A percentile compares a stretch with the other conserved stretches of the same genome.
Conservation (phyloP, 495 filamentous ascomycete species). For the Annulohypoxylon bovei region DNA sequence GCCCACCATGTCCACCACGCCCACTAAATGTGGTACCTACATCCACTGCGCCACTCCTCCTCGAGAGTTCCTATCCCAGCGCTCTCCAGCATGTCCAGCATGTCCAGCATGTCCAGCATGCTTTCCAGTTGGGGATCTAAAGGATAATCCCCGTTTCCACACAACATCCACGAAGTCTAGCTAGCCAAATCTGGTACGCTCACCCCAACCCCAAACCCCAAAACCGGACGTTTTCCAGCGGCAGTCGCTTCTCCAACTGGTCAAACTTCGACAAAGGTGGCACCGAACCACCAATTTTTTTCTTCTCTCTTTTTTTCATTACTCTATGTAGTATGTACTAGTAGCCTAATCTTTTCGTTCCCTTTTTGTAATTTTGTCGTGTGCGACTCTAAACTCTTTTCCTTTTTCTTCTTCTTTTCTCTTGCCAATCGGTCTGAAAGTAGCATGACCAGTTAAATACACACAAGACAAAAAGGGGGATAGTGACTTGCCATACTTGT, state of each 20-base stretch:
- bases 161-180: neutral
- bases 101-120: neutral
- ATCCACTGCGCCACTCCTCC: conserved; percentile 21
- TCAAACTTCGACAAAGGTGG: conserved; percentile 28
- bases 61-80: neutral
- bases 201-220: conserved; percentile 31
- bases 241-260: conserved; percentile 37
- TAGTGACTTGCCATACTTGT: conserved; percentile 18
- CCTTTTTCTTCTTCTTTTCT: neutral
- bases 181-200: conserved; percentile 38
- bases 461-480: neutral
- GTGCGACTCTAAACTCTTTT: neutral
- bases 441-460: neutral
- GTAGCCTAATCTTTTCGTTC: neutral
- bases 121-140: conserved; percentile 15
- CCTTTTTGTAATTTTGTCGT: neutral
- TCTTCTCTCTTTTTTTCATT: conserved; percentile 4
- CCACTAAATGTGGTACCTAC: conserved; percentile 26
- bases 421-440: neutral
- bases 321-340: neutral
- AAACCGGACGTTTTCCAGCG: conserved; percentile 35
- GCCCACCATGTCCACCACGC: conserved; percentile 20
- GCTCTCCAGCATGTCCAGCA: neutral
- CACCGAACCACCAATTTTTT: conserved; percentile 31
- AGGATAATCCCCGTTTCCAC: conserved; percentile 14